These are phyloP conservation scores for sorghum (Sorghum bicolor) DNA, from an alignment of 176 grass and related monocot genomes.

Conservation along the genomic window Sorghum_bicolor_NCBIv3 NC_012873.2:994001-994500, in stretches of 20 bases:
- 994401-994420: slow-evolving; percentile 96
- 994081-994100: not conserved
- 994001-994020: no score
- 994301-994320: not conserved
- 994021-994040: no score
- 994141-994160: slow-evolving; percentile 50
- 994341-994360: slow-evolving; percentile 93
- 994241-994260: not conserved
- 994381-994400: slow-evolving; percentile 90
- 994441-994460: slow-evolving; percentile 70
- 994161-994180: slow-evolving; percentile 8
- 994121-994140: not conserved
- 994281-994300: not conserved
- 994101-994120: not conserved
- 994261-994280: not conserved
- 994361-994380: slow-evolving; percentile 58
- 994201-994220: not conserved
- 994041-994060: not conserved
- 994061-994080: not conserved
- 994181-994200: not conserved
- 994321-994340: slow-evolving; percentile 48
- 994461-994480: slow-evolving; percentile 75
- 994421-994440: slow-evolving; percentile 76
- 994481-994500: slow-evolving; percentile 94
- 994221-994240: not conserved